phyloP scores from a whole-genome alignment of 2,329 filamentous ascomycete genomes.

The Geosmithia putterillii region DNA sequence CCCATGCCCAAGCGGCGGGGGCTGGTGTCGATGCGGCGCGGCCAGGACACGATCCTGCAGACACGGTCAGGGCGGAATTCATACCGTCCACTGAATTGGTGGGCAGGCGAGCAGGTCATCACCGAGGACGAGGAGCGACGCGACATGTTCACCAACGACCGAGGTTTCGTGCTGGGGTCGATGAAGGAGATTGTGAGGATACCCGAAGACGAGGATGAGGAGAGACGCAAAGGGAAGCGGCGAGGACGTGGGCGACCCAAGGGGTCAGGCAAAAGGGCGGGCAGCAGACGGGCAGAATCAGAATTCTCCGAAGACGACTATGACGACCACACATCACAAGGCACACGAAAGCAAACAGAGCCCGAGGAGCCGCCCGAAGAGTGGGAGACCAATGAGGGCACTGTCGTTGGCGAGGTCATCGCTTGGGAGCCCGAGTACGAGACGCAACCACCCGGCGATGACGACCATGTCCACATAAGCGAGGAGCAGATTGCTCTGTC shows the following conservation, averaged over 20 bases:
- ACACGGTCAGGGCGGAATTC: slow-evolving; percentile 70
- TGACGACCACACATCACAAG: background rate
- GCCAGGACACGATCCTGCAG: slow-evolving; percentile 37
- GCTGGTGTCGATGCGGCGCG: slow-evolving; percentile 37
- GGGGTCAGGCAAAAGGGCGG: background rate
- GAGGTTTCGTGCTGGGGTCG: slow-evolving; percentile 47
- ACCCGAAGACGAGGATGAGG: slow-evolving; percentile 37
- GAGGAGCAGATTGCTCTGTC: slow-evolving; percentile 46
- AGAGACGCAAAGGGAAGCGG: slow-evolving; percentile 12
- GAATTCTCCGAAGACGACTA: background rate
- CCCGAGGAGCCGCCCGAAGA: slow-evolving; percentile 39
- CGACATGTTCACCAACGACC: slow-evolving; percentile 25
- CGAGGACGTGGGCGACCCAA: slow-evolving; percentile 10
- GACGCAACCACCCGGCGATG: slow-evolving; percentile 35
- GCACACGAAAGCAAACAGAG: slow-evolving; percentile 8
- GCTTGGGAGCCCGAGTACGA: slow-evolving; percentile 51
- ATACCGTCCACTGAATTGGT: slow-evolving; percentile 69
- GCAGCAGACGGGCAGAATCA: background rate
- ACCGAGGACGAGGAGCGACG: slow-evolving; percentile 49
- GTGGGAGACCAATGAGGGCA: slow-evolving; percentile 59
- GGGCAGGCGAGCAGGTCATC: slow-evolving; percentile 72
- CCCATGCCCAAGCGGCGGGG: slow-evolving; percentile 43
- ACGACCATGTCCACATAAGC: slow-evolving; percentile 40
- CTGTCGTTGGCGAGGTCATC: slow-evolving; percentile 50
- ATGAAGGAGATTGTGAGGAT: slow-evolving; percentile 70